Percentiles rank a stretch among this genome's conserved stretches.
phyloP scores from a whole-genome alignment of 768 basidiomycete species.

The Gloeophyllum trabeum region DNA sequence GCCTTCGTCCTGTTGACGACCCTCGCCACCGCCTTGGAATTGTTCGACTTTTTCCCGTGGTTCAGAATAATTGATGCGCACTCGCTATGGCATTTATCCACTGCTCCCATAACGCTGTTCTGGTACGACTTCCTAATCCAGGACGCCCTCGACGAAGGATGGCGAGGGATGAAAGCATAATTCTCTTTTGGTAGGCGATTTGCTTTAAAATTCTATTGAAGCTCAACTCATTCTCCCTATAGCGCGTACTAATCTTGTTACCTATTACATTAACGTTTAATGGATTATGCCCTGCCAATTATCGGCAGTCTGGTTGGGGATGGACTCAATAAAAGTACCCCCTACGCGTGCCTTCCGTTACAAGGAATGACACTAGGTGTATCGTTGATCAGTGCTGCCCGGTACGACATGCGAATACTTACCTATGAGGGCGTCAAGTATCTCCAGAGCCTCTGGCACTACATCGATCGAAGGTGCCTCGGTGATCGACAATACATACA shows the following conservation, averaged over 20 bases:
- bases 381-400: constrained; percentile 1
- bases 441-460: constrained; percentile 17
- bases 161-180: no score
- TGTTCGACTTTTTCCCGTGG: constrained; percentile 87
- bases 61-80: constrained; percentile 79
- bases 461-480: constrained; percentile 25
- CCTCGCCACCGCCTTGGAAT: constrained; percentile 65
- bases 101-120: constrained; percentile 58
- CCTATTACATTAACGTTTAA: no score
- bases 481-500: constrained; percentile 22
- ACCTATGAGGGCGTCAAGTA: constrained; percentile 25
- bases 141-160: constrained; percentile 62
- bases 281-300: no score
- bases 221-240: no score
- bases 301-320: no score
- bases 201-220: no score
- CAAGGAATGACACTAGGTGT: constrained; percentile 19
- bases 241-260: no score
- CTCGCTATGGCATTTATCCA: constrained; percentile 85
- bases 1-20: constrained; percentile 62
- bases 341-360: constrained; percentile 18
- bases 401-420: constrained; percentile 4
- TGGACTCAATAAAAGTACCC: neutral
- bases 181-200: no score
- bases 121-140: constrained; percentile 84